Evolutionary conservation across 2,329 filamentous ascomycete genomes (phyloP).

Genomic region (Incumbomyces delicatus): DNA sequence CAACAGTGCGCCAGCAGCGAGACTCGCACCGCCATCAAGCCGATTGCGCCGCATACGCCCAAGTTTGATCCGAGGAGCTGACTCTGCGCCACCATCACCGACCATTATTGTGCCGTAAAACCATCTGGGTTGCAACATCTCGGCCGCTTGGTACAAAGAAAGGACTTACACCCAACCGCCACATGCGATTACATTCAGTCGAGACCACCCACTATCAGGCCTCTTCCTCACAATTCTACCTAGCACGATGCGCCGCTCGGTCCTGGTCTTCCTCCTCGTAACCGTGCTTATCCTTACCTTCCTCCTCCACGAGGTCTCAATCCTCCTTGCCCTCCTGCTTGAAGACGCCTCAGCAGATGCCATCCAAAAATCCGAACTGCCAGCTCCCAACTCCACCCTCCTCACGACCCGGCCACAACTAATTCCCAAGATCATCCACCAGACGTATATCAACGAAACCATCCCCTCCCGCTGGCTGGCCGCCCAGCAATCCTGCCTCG

Average conservation of each 20-base stretch:
- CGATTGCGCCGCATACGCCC: no score
- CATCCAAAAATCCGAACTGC: constrained; percentile 57
- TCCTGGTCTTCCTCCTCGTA: constrained; percentile 54
- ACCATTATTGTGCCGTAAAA: no score
- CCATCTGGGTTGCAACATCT: no score
- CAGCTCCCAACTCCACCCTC: constrained; percentile 52
- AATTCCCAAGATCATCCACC: constrained; percentile 69
- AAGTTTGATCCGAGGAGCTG: no score
- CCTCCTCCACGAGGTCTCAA: constrained; percentile 59
- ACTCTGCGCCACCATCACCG: no score
- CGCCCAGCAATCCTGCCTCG: constrained; percentile 56
- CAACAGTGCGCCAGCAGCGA: no score
- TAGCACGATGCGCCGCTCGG: constrained; percentile 48
- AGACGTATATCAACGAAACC: constrained; percentile 62
- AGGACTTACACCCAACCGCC: background rate
- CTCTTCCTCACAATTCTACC: no score
- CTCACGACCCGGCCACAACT: constrained; percentile 49
- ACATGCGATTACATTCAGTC: background rate
- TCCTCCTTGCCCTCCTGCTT: constrained; percentile 59
- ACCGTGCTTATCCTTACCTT: constrained; percentile 55
- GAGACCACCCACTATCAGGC: background rate
- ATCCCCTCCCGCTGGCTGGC: constrained; percentile 58
- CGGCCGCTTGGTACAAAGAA: no score
- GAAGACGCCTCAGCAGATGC: constrained; percentile 58
- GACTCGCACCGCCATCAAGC: no score